Evolutionary conservation across 2,329 filamentous ascomycete genomes (phyloP).

Genomic region (Neofusicoccum cordaticola): DNA sequence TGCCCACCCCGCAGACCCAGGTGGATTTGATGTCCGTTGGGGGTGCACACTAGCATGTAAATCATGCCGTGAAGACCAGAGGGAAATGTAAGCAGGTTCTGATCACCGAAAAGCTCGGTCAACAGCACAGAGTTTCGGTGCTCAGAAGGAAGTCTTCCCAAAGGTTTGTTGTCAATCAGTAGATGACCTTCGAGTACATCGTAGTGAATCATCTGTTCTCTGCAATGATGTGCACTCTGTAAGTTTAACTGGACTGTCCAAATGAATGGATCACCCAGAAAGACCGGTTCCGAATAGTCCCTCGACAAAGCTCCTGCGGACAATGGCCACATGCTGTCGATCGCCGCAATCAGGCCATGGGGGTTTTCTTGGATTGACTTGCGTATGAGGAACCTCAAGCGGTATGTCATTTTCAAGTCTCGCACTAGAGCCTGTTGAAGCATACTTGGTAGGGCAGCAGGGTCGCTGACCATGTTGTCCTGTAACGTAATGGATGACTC

Average conservation of each 20-base stretch:
- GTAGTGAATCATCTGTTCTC: conserved; percentile 40
- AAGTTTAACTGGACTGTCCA: not conserved
- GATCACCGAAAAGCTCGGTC: conserved; percentile 53
- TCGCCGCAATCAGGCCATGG: conserved; percentile 31
- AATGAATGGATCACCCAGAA: conserved; percentile 19
- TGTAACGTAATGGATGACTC: conserved; percentile 46
- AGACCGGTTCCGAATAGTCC: conserved; percentile 22
- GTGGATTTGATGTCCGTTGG: conserved; percentile 50
- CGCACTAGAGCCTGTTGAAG: conserved; percentile 44
- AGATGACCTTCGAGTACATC: conserved; percentile 49
- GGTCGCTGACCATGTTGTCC: conserved; percentile 44
- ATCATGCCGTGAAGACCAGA: conserved; percentile 55
- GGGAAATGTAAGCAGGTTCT: conserved; percentile 52
- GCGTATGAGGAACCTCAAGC: conserved; percentile 36
- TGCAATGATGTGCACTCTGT: conserved; percentile 15
- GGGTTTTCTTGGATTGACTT: conserved; percentile 32
- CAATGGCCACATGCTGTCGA: conserved; percentile 46
- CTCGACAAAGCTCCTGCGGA: conserved; percentile 21
- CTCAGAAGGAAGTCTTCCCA: conserved; percentile 54
- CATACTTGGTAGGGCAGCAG: conserved; percentile 31
- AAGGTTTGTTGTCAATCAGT: conserved; percentile 47
- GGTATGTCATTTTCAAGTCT: conserved; percentile 47
- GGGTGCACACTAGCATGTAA: conserved; percentile 42
- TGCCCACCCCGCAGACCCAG: conserved; percentile 47
- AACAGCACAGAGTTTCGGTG: conserved; percentile 47